Evolutionary conservation across 176 grass and related monocot genomes (phyloP), one percentile per base, ranked within the genome.

Genomic region (Triticum timopheevii): DNA sequence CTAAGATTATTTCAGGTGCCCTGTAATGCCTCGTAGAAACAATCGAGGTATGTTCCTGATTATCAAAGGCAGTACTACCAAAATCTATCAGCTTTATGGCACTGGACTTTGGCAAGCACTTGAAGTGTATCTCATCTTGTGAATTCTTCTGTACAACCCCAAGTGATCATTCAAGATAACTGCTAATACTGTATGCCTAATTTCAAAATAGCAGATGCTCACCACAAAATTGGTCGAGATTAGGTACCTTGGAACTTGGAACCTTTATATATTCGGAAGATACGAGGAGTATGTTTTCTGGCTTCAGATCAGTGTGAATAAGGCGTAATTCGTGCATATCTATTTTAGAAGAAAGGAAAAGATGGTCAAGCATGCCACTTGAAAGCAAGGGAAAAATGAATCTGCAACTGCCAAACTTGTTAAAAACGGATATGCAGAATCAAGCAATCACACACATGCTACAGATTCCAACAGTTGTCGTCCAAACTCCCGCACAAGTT

Each of bases 231-330:
- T 81, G 65, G 44, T 73, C 76, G 23, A 88, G 54, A 86, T 84
- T 86, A 89, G 45, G 50, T 92, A 98, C 97, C 92, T 98, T 96
- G 62, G 76, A 80, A 84, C 76, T 86, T 88, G 93, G 97, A 76
- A 98, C 79, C 74, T 94, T 95, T 91, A 98, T 87, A 73, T 87
- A 96, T 45, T 96, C 97, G 38, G 93, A 91, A 79, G 97, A 98
- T 59, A 87, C 90, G 49, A 98, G 93, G 50, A 98, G 97, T 88
- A 98, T 92, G 85, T 98, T 98, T 88, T 98, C 97, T 82, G 97
- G 97, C 93, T 98, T 98, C 86, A 98, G 92, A 96, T 98, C 97
- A 82, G 97, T 98, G 92, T 98, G 97, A 88, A 98, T 98, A 92
- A 98, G 90, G 72, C 56, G 84, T 81, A 96, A 92, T 30, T 88